Evolutionary conservation across 192 early-diverging fungal species (phyloP), one percentile per base, ranked within the genome.

Genomic region (Allomyces javanicus): DNA sequence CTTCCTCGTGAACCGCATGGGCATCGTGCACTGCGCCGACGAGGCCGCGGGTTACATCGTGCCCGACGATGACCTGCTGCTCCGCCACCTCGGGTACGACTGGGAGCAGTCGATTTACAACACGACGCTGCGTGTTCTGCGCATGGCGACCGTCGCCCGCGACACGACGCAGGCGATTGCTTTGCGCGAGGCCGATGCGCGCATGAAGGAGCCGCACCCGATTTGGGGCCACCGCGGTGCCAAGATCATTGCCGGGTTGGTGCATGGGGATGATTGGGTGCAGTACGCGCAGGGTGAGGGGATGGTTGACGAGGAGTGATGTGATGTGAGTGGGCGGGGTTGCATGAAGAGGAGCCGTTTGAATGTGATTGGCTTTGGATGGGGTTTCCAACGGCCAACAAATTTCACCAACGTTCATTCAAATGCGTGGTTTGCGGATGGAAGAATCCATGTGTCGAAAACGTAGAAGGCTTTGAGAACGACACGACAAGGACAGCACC

Each of bases 21-120:
- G 71, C 9, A 78, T 78, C 44, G 77, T 78, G 22, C 76, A 78
- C 65, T 78, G 77, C 55, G 76, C 76, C 26, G 76, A 78, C 63
- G 76, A 78, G 45, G 63, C 67, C 26, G 65, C 64, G 17, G 77
- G 77, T 9, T 61, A 64, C 65, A 67, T 78, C 25, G 73, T 78
- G 9, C 27, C 75, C 40, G 77, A 78, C 66, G 76, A 73, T 7
- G 65, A 71, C 25, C 21, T 77, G 26, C 26, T 26, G 69, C 62
- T 27, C 27, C 66, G 25, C 40, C 12, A 70, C 33, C n/a, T 70
- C 58, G 69, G 44, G 14, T 17, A 21, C 63, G 24, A 10, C 21
- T 71, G 67, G 65, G 69, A 74, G 62, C 66, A 77, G 62, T 69
- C 76, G 61, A 77, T 77, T 22, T 77, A 74, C 44, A 77, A 74